Evolutionary conservation across 2,329 filamentous ascomycete species (phyloP), one percentile per base, ranked within the genome.

Genomic region (Lachnum nothofagi): DNA sequence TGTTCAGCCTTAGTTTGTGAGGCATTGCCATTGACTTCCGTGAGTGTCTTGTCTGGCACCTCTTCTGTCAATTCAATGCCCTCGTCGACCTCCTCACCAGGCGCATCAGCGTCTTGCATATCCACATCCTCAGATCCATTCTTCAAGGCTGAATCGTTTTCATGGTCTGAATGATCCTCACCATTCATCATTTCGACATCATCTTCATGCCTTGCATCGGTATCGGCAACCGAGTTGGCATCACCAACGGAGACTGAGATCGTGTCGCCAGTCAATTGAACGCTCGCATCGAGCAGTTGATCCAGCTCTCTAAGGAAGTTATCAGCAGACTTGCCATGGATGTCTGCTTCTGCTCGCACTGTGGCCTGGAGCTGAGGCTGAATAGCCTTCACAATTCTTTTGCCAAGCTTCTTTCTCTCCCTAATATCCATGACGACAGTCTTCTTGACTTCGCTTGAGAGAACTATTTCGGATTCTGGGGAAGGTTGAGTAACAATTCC

Each of bases 371-470:
- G 73, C 38, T 82, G 77, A 12, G 86, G 82, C 65, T 94, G 88
- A 25, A 95, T 78, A 1, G 83, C 81, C 65, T 89, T 94, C 57
- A 95, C 78, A 53, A 96, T 95, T 22, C 90, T 82, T 68, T 94
- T 95, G 20, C 87, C 89, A n/a, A 95, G 72, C 59, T 85, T 86
- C 61, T 88, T 86, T 53, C 86, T 82, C 58, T 95, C 87, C 49
- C 88, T 86, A 52, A 89, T 81, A 60, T 95, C 89, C 8, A 76
- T 53, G 48, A 65, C 68, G 39, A 71, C 66, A 14, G 46, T 46
- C 25, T 56, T 57, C 39, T 60, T 59, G 17, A 51, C 68, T 42
- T 71, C 70, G 5, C 68, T 49, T 19, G 55, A 37, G 40, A 58
- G 42, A 45, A 49, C 47, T 29, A 49, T 51, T 50, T 63, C 51